Conservation (phyloP, 1,139 yeast genomes). For the Meyerozyma elateridarum region DNA sequence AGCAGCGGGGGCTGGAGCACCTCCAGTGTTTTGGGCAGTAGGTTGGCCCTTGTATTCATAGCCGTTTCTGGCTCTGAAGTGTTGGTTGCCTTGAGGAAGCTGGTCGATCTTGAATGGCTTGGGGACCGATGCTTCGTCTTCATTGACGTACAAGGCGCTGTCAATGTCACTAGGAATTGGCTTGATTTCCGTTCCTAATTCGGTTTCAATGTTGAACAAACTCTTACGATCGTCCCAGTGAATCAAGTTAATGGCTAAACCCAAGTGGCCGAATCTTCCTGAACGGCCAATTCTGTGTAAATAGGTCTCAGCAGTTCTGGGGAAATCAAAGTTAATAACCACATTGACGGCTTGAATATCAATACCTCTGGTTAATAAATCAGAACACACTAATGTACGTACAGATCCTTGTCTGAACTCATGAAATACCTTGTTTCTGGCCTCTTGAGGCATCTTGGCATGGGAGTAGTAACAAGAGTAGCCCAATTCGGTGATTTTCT, state of each 20-base stretch:
- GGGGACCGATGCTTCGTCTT: conserved; percentile 71
- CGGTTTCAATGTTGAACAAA: conserved; percentile 93
- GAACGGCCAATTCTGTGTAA: conserved; percentile 99
- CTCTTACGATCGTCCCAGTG: conserved; percentile 96
- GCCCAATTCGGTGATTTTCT: conserved; percentile 93
- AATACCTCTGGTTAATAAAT: conserved; percentile 95
- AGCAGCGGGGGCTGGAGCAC: conserved; percentile 3
- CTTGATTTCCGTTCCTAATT: conserved; percentile 93
- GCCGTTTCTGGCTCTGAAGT: conserved; percentile 31
- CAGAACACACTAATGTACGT: conserved; percentile 95
- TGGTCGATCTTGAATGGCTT: conserved; percentile 79
- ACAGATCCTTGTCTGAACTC: conserved; percentile 98
- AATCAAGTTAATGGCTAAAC: conserved; percentile 93
- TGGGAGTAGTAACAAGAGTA: conserved; percentile 96
- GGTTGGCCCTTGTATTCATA: conserved; percentile 52
- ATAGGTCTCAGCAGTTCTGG: conserved; percentile 96
- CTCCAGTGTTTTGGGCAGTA: too few species aligned
- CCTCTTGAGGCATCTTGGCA: conserved; percentile 96
- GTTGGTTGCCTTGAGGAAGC: conserved; percentile 50
- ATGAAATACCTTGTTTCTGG: conserved; percentile 96
- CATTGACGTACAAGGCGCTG: conserved; percentile 82
- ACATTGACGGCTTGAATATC: conserved; percentile 99
- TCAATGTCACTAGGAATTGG: conserved; percentile 94
- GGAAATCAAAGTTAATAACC: conserved; percentile 96
- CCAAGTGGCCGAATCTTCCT: conserved; percentile 97